Base-by-base conservation (phyloP, 805 yeast genomes). In the Allodekkera sacchari region DNA sequence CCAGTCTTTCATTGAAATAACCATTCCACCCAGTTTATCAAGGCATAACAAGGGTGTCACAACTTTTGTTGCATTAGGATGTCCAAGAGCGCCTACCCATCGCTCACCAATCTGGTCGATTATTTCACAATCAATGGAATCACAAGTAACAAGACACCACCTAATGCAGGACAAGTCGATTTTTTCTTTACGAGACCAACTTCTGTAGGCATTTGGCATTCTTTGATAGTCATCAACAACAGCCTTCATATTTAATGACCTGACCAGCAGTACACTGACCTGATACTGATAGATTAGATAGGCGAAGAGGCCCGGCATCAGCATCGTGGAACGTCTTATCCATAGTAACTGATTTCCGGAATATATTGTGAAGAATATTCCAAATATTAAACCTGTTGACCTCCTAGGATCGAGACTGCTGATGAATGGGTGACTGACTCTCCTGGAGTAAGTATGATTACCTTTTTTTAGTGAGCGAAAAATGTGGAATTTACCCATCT, bases 11-110 rank as follows among this genome's bases (percentile, higher is more conserved):
- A 87, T 72, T 1, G 96, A 76, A 6, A 92, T 75, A 9, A 88
- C 87, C 74, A 89, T 83, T 3, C 99, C 99, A 21, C 98, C 98
- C 48, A 87, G 94, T 50, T 92, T 98, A 41, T 83, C 74, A 30
- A 92, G 61, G 0, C 96, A 82, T 27, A 92, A 63, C 64, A 92
- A 71, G 0, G 99, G 99, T 0, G 95, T 78, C 18, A 87, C 79
- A 4, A 85, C 83, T 32, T 74, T 72, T 22, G 80, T 68, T 0
- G 94, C 79, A 32, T 71, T 72, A 33, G 64, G 69, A 47, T 94
- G 85, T 0, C 98, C 98, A 32, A 92, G 56, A 2, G 97, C 96
- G 42, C 77, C 71, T 29, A 92, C 64, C 85, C 95, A 92, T 35
- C 97, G 67, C 41, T 85, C 89, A 9, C 94, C 75, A 25, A 92